These are phyloP conservation scores for Tephrocybe sp. DNA, from an alignment of 768 basidiomycete genomes.

Conservation along the genomic window DNA sequence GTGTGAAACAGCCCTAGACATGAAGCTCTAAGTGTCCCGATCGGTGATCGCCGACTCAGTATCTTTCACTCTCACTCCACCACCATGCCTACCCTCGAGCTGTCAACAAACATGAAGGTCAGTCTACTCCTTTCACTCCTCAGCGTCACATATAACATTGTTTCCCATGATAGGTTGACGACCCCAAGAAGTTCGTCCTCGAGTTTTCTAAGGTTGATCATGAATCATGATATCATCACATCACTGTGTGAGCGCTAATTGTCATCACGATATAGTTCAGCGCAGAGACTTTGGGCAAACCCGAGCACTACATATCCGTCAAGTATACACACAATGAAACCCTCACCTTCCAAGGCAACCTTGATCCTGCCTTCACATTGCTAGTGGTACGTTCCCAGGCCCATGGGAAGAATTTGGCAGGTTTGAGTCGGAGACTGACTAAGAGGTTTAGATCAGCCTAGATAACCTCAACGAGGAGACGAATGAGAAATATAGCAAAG, in stretches of 20 bases:
- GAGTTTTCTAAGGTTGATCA: constrained; percentile 56
- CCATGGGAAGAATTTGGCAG: no score
- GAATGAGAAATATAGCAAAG: constrained; percentile 54
- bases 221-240: background rate
- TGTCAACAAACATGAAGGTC: constrained; percentile 44
- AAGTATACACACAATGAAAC: constrained; percentile 55
- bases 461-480: constrained; percentile 46
- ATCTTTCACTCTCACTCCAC: background rate
- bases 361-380: constrained; percentile 65
- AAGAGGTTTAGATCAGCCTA: constrained; percentile 45
- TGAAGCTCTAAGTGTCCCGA: no score
- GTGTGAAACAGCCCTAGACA: background rate
- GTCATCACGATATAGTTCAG: constrained; percentile 36
- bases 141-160: background rate
- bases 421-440: background rate
- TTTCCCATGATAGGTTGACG: constrained; percentile 23
- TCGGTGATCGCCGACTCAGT: background rate
- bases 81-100: constrained; percentile 40
- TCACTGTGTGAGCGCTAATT: background rate
- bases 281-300: constrained; percentile 52
- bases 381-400: constrained; percentile 47
- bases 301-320: constrained; percentile 51
- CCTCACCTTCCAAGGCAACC: constrained; percentile 57
- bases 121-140: background rate
- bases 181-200: constrained; percentile 39